Conservation (phyloP, 2,329 filamentous ascomycete species). For the Eurotiales sp. region DNA sequence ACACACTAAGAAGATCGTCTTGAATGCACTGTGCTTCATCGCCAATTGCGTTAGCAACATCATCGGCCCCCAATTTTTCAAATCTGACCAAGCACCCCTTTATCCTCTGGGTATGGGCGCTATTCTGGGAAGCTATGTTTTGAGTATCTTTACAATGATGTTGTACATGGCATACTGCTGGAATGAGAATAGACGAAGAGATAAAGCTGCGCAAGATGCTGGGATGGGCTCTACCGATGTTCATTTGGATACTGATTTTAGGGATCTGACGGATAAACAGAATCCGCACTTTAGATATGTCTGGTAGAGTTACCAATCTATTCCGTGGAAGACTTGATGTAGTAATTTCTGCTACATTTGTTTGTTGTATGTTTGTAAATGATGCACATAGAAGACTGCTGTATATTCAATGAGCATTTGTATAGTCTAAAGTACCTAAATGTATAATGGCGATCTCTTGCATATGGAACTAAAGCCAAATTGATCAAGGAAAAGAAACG, state of each 20-base stretch:
- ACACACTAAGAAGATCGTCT: constrained; percentile 62
- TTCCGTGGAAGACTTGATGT: too few species aligned
- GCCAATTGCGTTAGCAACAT: constrained; percentile 61
- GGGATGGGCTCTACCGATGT: background rate
- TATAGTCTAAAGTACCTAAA: too few species aligned
- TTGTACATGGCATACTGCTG: constrained; percentile 46
- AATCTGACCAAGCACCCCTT: constrained; percentile 46
- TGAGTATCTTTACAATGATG: constrained; percentile 48
- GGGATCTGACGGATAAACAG: background rate
- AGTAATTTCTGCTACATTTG: too few species aligned
- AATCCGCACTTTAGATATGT: constrained; percentile 4
- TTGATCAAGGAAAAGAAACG: background rate
- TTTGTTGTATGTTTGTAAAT: too few species aligned
- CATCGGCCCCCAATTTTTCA: constrained; percentile 61
- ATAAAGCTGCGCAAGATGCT: constrained; percentile 38
- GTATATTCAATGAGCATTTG: background rate
- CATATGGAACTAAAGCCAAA: background rate
- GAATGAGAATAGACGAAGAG: constrained; percentile 49
- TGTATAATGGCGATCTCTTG: background rate
- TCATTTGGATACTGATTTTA: background rate
- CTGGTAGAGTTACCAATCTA: background rate
- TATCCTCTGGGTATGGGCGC: constrained; percentile 54
- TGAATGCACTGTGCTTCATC: constrained; percentile 58
- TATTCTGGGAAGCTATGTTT: constrained; percentile 55
- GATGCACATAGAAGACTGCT: background rate